Base-by-base conservation (phyloP, 2,329 filamentous ascomycete genomes). In the Verticillium albo-atrum region DNA sequence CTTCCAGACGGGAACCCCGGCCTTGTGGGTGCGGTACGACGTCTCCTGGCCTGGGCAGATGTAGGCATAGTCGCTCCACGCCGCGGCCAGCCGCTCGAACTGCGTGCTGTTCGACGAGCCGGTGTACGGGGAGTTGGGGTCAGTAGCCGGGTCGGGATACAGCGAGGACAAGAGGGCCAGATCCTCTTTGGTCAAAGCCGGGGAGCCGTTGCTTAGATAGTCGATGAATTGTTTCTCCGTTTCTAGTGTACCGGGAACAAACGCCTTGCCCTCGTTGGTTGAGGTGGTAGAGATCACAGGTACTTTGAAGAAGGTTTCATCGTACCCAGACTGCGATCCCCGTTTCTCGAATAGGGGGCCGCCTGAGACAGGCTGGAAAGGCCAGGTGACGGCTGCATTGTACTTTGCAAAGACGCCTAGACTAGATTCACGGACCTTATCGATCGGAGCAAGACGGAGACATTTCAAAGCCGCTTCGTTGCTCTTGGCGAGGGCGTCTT, bases 291-390 rank as follows among this genome's bases (percentile, higher is more conserved):
- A 77, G 17, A 76, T 70, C 0, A 68, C 67, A 1, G 73, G 74
- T 0, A 76, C 67, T 15, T 69, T 68, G 60, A 70, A 71, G 60
- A 77, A 76, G 1, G 70, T 73, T 2, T 66, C 71, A 4, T 76
- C 72, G 20, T 70, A 69, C 50, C 66, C 74, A 60, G 65, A 75
- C 60, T 64, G 72, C 0, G 78, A 80, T 17, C 79, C 79, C 4
- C 74, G 70, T 58, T 79, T 80, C 63, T 81, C 78, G 3, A 81
- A 69, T 0, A 81, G 60, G 0, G 75, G 75, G 0, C 78, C 79
- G 0, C 77, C 77, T 0, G 77, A 75, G 0, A 75, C 74, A 1
- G 79, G 79, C 55, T 81, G 79, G 66, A 77, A 82, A 0, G 79
- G 78, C 79, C 79, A 81, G 0, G 76, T 80, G 27, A 77, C 67